phyloP scores from a whole-genome alignment of 306 rosid species.

The Quillaja saponaria region DNA sequence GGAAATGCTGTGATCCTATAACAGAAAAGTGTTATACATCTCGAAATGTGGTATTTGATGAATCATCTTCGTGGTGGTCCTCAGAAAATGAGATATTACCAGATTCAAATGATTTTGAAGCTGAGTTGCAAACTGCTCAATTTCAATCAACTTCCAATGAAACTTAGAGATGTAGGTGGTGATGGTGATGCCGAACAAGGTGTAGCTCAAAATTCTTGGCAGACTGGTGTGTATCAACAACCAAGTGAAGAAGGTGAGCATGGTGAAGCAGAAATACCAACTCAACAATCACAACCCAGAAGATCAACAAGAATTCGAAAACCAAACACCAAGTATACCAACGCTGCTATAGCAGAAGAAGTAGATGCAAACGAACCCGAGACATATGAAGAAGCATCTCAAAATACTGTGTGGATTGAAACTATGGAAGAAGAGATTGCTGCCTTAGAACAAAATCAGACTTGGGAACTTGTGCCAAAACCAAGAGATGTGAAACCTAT shows the following conservation, averaged over 20 bases:
- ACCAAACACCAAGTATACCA: background rate
- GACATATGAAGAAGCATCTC: background rate
- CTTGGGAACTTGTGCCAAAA: background rate
- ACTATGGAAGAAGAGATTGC: background rate
- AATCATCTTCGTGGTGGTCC: conserved; percentile 16
- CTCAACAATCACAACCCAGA: background rate
- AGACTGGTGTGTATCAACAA: background rate
- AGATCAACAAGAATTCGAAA: conserved; percentile 3
- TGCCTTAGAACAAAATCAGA: background rate
- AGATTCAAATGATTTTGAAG: conserved; percentile 1
- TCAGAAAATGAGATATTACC: conserved; percentile 1
- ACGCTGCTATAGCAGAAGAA: background rate
- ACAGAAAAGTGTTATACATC: background rate
- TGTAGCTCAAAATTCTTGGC: background rate
- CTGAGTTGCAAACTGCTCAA: background rate
- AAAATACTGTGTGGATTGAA: background rate
- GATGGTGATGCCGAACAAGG: background rate
- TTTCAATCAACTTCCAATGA: too few relatives aligned
- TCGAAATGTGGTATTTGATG: conserved; percentile 1
- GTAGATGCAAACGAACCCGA: background rate
- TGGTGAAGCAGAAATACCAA: background rate
- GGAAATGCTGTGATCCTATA: background rate
- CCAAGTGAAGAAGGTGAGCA: background rate
- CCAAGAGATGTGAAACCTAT: background rate
- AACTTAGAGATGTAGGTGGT: background rate